These are phyloP conservation scores for Yamadazyma atmosphaerica DNA, from an alignment of 1,139 yeast genomes.

Conservation along the genomic window DNA sequence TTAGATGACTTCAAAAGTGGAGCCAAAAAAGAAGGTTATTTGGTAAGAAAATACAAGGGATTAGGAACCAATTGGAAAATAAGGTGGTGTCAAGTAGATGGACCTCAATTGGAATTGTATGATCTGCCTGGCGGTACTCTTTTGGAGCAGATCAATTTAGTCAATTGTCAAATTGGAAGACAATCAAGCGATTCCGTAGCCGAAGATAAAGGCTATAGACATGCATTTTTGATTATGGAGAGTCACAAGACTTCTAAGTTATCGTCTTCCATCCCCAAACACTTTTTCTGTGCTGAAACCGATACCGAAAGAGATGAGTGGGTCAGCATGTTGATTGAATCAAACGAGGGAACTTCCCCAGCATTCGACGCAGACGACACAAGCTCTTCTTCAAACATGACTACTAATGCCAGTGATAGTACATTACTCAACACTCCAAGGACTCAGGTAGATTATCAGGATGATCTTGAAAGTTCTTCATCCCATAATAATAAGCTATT, in stretches of 20 bases:
- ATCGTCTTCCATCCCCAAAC: constrained; percentile 55
- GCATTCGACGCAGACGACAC: background rate
- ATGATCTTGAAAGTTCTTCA: constrained; percentile 18
- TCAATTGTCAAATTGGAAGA: constrained; percentile 59
- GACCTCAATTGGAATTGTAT: constrained; percentile 58
- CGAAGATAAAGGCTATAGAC: constrained; percentile 71
- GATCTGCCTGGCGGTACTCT: constrained; percentile 61
- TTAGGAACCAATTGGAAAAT: constrained; percentile 69
- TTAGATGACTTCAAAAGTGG: constrained; percentile 58
- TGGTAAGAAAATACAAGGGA: constrained; percentile 59
- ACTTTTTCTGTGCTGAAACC: constrained; percentile 80
- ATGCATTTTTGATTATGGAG: constrained; percentile 75
- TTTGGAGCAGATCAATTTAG: constrained; percentile 59
- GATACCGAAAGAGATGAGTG: constrained; percentile 79
- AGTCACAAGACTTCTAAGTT: constrained; percentile 53
- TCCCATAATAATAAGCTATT: constrained; percentile 3
- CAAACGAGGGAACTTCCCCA: constrained; percentile 15
- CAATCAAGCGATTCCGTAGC: constrained; percentile 61
- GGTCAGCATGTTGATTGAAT: constrained; percentile 62
- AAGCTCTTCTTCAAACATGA: background rate
- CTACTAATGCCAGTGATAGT: constrained; percentile 7
- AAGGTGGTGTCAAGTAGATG: constrained; percentile 72
- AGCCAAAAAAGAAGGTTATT: constrained; percentile 64
- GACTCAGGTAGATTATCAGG: constrained; percentile 13
- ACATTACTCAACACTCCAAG: constrained; percentile 8